A percentile compares a stretch with the other conserved stretches of the same genome.
These are phyloP conservation scores for Talaromyces sp. DNA, from an alignment of 2,329 filamentous ascomycete genomes.

Conservation along the genomic window DNA sequence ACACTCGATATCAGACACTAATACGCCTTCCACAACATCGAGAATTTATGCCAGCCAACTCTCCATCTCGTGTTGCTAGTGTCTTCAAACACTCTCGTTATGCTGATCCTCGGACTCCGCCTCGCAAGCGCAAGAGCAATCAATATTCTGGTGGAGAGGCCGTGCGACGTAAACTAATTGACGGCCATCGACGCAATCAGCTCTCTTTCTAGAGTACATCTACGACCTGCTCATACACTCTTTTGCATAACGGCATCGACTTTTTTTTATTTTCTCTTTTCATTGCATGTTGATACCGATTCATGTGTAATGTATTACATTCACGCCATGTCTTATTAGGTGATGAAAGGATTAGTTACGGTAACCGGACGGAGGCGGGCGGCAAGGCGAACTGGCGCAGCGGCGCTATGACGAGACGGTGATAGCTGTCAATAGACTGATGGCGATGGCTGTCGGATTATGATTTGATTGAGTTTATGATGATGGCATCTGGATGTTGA, in stretches of 20 bases:
- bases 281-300: constrained; percentile 3
- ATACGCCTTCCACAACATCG: constrained; percentile 47
- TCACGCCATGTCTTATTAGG: constrained; percentile 17
- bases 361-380: constrained; percentile 2
- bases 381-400: constrained; percentile 13
- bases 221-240: not conserved
- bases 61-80: constrained; percentile 41
- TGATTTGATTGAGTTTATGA: constrained; percentile 11
- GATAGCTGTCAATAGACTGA: not conserved
- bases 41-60: constrained; percentile 45
- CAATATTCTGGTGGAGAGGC: constrained; percentile 40
- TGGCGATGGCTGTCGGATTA: not conserved
- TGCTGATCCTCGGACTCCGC: constrained; percentile 39
- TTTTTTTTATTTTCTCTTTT: not conserved
- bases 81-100: constrained; percentile 42
- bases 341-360: constrained; percentile 13
- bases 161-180: constrained; percentile 44
- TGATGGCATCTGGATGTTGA: constrained; percentile 10
- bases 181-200: constrained; percentile 40
- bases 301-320: constrained; percentile 13
- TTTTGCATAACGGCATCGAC: constrained; percentile 9
- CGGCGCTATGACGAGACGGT: constrained; percentile 9
- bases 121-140: constrained; percentile 39
- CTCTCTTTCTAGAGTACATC: constrained; percentile 31
- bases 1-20: constrained; percentile 49